Base-by-base conservation (phyloP, 2,329 filamentous ascomycete genomes). In the Bertia moriformis region DNA sequence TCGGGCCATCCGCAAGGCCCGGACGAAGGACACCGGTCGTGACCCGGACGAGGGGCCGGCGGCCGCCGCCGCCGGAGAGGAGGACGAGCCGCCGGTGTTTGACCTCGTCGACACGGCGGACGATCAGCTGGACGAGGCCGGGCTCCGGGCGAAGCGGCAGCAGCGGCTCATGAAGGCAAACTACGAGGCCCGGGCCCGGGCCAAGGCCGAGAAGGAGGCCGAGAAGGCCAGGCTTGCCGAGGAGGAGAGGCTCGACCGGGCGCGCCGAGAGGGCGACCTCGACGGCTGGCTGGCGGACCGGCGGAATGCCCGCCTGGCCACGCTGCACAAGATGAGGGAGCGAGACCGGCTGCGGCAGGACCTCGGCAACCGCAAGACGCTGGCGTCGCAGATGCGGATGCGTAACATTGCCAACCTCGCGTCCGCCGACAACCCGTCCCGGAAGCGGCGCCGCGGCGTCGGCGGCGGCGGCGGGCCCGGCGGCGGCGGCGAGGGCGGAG, bases 341-440 rank as follows among this genome's bases (percentile, higher is more conserved):
- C 80, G 87, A 39, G 87, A 96, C 51, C 77, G 88, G 14, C 72
- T 95, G 44, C 95, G 93, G 62, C 84, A 87, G 33, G 91, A 98
- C 53, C 73, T 95, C 1, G 88, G 89, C 41, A 96, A 96, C 60
- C 83, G 91, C 53, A 98, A 98, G 59, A 94, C 87, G 0, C 76
- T 95, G 14, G 91, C 91, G 4, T 91, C 83, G 42, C 89, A 96
- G 58, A 93, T 93, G 61, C 83, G 91, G 45, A 98, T 98, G 91
- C 96, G 96, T 63, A 89, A 80, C 38, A 87, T 98, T 42, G 91
- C 91, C 43, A 95, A 94, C 52, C 78, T 98, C 1, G 91, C 91
- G 3, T 88, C 89, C 0, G n/a, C n/a, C n/a, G 91, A 98, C 57
- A 78, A 75, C 4, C 87, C 89, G 1, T 65, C 70, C 46, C 87